Evolutionary conservation across 1,284 basidiomycete species (phyloP), one percentile per base, ranked within the genome.

Genomic region (Heterobasidion annosum): DNA sequence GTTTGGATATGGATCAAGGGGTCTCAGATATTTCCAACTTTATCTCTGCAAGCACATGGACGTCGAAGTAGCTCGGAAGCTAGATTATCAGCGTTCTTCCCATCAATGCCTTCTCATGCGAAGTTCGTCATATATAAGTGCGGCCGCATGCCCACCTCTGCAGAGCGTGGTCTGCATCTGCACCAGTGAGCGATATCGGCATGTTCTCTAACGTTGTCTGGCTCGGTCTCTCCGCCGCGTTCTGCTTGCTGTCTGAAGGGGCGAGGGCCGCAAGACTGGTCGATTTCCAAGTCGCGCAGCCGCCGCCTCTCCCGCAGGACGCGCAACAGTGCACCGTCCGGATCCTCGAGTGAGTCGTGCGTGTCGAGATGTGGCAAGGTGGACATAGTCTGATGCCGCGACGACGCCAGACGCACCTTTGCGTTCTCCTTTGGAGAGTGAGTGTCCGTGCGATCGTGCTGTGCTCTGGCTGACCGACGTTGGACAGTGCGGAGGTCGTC

Each of bases 261-360:
- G 37, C n/a, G 37, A 40, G n/a, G n/a, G 37, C 37, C n/a, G 37
- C 37, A n/a, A 40, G 37, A 40, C 73, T 88, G 12, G 78, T 83
- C 32, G 76, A 88, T 65, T 89, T 89, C 64, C 86, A 88, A 65
- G 84, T 88, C 54, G 72, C 81, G 6, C 79, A 88, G 60, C 85
- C 86, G 8, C 83, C 82, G 15, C 76, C 81, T 4, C 69, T 88
- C 19, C 85, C 86, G 12, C 65, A 68, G 48, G 70, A 76, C 60
- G 74, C 73, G 13, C 75, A 81, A 59, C 73, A 81, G 61, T 88
- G 86, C 63, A 86, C 83, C 0, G 67, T 81, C 37, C 70, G 79
- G 65, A 73, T 90, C 52, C 68, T 90, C 13, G 72, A 83, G 85
- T 87, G 59, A 66, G 83, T 70, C 3, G 6, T 18, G 32, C 15